Percentiles rank a stretch among this genome's conserved stretches.
Conservation (phyloP, 169 alveolate genomes). For the Plasmodium ovale region DNA sequence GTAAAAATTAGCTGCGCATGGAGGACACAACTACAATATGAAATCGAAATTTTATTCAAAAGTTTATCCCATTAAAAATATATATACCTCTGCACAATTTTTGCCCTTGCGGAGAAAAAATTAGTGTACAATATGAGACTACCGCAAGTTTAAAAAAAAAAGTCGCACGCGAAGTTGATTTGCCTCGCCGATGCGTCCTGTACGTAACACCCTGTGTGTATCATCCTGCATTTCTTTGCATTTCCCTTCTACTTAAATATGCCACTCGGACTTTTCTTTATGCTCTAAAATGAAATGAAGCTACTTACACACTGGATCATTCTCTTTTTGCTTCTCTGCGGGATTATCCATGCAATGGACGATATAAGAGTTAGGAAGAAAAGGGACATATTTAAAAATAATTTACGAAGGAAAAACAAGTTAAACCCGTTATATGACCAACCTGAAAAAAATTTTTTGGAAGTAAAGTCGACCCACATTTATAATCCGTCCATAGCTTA, state of each 20-base stretch:
- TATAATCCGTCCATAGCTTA: conserved; percentile 52
- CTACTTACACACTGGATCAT: neutral
- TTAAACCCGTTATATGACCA: conserved; percentile 13
- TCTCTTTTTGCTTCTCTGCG: neutral
- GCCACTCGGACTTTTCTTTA: neutral
- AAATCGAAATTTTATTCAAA: too few relatives aligned
- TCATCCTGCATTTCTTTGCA: neutral
- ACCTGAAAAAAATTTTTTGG: conserved; percentile 29
- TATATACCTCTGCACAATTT: neutral
- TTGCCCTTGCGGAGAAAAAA: neutral
- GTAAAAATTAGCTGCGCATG: too few relatives aligned
- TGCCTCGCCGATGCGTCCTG: too few relatives aligned
- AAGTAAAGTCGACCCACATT: conserved; percentile 22
- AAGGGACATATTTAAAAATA: conserved; percentile 6
- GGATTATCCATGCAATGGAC: neutral
- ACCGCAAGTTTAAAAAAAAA: neutral
- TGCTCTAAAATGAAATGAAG: conserved; percentile 5
- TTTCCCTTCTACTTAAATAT: neutral
- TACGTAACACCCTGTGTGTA: too few relatives aligned
- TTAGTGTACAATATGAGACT: neutral
- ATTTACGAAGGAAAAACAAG: neutral
- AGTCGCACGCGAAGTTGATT: neutral
- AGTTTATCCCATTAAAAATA: too few relatives aligned
- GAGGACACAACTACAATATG: too few relatives aligned
- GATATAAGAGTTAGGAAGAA: neutral